A percentile compares a stretch with the other conserved stretches of the same genome.
phyloP scores from a whole-genome alignment of 331 rosid species.

The Stylosanthes scabra region DNA sequence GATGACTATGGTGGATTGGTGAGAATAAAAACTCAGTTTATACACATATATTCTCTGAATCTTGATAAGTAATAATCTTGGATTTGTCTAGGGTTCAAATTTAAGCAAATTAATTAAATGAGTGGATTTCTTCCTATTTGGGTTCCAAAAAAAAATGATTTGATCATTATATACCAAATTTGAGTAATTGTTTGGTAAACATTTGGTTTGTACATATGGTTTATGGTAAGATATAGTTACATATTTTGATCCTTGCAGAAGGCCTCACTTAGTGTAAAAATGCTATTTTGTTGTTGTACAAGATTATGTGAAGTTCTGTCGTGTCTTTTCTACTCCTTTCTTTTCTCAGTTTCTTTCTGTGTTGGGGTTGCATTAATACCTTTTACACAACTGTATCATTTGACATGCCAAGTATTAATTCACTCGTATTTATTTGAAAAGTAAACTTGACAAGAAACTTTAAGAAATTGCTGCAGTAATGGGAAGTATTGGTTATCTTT shows the following conservation, averaged over 20 bases:
- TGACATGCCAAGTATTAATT: background rate
- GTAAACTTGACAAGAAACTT: background rate
- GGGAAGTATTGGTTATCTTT: conserved; percentile 4
- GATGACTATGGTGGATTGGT: conserved; percentile 99
- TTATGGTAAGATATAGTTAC: background rate
- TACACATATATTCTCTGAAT: conserved; percentile 14
- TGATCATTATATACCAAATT: background rate
- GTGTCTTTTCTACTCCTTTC: background rate
- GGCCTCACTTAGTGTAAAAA: background rate
- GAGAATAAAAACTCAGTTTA: conserved; percentile 51
- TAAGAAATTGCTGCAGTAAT: conserved; percentile 3
- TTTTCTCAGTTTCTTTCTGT: background rate
- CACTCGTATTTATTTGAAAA: conserved; percentile 13
- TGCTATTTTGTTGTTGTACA: background rate
- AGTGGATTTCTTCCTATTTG: conserved; percentile 18
- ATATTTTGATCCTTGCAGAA: background rate
- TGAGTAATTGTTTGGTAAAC: background rate
- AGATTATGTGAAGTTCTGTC: conserved; percentile 3
- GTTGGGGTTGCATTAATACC: background rate
- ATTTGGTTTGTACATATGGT: background rate
- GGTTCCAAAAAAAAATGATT: conserved; percentile 9
- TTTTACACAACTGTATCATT: conserved; percentile 8
- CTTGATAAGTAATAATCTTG: conserved; percentile 23
- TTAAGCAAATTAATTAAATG: background rate
- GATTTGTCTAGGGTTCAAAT: conserved; percentile 32